Conservation (phyloP, 345 rosid genomes). For the Anacardium occidentale region DNA sequence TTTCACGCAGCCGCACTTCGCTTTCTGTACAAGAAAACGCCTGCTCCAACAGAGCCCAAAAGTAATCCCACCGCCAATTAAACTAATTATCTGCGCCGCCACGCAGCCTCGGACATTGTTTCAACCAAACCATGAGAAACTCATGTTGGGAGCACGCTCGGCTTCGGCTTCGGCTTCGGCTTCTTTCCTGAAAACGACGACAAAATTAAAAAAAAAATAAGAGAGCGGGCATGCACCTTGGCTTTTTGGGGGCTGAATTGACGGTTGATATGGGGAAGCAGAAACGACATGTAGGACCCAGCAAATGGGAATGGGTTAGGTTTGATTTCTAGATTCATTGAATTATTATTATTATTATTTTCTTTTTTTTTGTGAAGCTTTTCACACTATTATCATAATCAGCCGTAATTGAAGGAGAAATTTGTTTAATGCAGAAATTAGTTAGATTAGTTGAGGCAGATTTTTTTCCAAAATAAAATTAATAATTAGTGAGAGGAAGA, state of each 20-base stretch:
- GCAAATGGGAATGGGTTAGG: background rate
- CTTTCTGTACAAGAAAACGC: no score
- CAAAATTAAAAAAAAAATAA: background rate
- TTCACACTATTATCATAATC: background rate
- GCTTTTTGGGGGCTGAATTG: background rate
- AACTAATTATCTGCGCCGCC: no score
- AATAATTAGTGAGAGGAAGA: background rate
- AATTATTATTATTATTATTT: background rate
- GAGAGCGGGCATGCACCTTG: background rate
- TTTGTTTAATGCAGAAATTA: background rate
- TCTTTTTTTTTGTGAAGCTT: no score
- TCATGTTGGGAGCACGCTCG: slow-evolving; percentile 4
- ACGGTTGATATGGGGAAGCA: background rate
- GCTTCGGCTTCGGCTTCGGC: no score
- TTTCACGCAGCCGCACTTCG: no score
- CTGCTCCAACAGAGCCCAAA: no score
- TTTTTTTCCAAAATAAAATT: no score
- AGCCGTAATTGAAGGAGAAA: background rate
- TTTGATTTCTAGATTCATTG: background rate
- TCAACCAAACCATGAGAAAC: no score
- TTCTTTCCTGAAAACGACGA: background rate
- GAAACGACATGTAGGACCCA: slow-evolving; percentile 6
- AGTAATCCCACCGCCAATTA: no score
- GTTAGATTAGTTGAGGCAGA: no score
- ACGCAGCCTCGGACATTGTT: no score